Base-by-base conservation (phyloP, 805 yeast species). In the Cyberlindnera xylosilytica region DNA sequence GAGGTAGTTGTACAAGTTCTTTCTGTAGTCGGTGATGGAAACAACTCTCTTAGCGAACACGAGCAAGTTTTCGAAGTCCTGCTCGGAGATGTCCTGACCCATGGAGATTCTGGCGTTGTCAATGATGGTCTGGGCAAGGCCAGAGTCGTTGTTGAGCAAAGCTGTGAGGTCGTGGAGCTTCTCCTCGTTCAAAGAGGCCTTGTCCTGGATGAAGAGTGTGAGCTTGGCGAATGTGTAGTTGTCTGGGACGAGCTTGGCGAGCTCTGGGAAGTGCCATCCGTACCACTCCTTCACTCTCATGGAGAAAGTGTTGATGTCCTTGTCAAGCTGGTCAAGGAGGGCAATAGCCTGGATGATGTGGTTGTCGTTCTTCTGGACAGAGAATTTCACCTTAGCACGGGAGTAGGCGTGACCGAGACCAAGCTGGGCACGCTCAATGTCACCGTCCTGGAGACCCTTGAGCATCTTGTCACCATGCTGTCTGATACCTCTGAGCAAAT, bases 241-340 rank as follows among this genome's bases (percentile, higher is more conserved):
- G 66, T 93, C 99, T 73, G 95, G 95, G 72, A 93, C 99, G 61
- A 93, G 81, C 72, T 93, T 97, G 65, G 95, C 99, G 61, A 93
- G 79, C 56, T 91, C 76, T 38, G 99, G 97, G 73, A 91, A 91
- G 70, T 91, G 99, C 99, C 99, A 91, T 54, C 99, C 98, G 70
- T 91, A 91, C 99, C 99, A 91, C 73, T 91, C 99, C 73, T 91
- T 93, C 68, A 90, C 82, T 74, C 99, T 82, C 99, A 91, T 91
- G 56, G 98, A 96, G 63, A 90, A 91, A 43, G 97, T 93, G 73
- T 91, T 91, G 61, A 91, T 79, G 68, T 91, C 99, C 72, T 91
- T 91, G 73, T 91, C 99, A 57, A 91, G 78, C 63, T 91, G 97
- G 63, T 91, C 99, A 61, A 91, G 78, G 52, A 91, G 74, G 16